Percentiles rank a stretch among this genome's conserved stretches.
phyloP scores from a whole-genome alignment of 164 flowering plant species.

The Vitis labrusca region DNA sequence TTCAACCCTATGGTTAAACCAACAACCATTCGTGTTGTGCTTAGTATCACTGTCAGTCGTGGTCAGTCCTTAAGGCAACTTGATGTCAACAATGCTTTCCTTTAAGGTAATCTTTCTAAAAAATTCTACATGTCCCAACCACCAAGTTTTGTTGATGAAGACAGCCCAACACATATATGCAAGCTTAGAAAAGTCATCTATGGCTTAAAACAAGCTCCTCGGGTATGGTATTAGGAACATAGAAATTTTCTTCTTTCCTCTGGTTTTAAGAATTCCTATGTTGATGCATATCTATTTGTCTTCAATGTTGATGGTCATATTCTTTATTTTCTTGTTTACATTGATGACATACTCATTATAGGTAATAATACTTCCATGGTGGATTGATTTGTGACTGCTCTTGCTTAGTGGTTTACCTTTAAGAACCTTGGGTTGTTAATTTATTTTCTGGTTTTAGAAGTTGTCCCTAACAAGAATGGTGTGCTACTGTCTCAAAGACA shows the following conservation, averaged over 20 bases:
- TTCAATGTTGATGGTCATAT: too few species aligned
- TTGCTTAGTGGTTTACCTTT: neutral
- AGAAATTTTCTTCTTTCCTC: neutral
- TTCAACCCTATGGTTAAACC: neutral
- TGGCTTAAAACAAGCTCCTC: neutral
- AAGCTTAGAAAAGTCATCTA: neutral
- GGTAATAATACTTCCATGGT: neutral
- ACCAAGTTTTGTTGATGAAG: neutral
- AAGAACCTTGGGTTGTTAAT: neutral
- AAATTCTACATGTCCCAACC: neutral
- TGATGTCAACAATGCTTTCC: too few species aligned
- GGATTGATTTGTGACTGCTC: neutral
- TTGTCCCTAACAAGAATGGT: neutral
- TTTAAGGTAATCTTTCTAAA: too few species aligned
- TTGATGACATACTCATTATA: neutral
- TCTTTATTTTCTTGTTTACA: neutral
- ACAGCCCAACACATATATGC: neutral
- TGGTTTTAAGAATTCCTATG: neutral
- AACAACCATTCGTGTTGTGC: neutral
- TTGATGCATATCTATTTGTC: neutral
- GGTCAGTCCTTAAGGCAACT: neutral
- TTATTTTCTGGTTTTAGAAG: neutral
- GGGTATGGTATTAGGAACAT: neutral
- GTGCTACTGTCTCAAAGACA: neutral
- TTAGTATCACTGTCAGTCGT: neutral